Evolutionary conservation across 2,329 filamentous ascomycete species (phyloP).

Genomic region (Periconia sp.): DNA sequence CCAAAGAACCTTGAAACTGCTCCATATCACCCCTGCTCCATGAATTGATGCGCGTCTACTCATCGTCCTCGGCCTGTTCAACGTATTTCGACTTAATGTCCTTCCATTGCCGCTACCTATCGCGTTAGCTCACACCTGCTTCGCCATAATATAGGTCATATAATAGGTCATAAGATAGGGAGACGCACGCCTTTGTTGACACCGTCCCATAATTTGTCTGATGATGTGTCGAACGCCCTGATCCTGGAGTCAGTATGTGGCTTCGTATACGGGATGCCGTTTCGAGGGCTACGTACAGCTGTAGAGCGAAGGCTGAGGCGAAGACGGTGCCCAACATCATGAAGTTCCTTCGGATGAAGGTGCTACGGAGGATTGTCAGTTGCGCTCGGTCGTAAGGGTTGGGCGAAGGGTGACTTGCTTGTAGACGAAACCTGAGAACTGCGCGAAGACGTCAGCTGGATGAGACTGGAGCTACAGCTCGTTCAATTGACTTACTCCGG

Average conservation of each 20-base stretch:
- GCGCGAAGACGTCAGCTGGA: conserved; percentile 37
- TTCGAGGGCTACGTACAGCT: conserved; percentile 72
- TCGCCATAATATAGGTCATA: not conserved
- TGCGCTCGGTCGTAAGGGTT: conserved; percentile 14
- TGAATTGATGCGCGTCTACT: conserved; percentile 27
- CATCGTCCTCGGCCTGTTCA: conserved; percentile 70
- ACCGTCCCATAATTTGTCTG: conserved; percentile 88
- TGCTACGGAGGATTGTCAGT: conserved; percentile 61
- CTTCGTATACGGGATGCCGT: not conserved
- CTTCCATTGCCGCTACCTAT: conserved; percentile 93
- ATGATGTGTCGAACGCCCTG: conserved; percentile 81
- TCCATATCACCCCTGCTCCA: conserved; percentile 23
- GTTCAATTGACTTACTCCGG: conserved; percentile 59
- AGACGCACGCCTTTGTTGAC: conserved; percentile 86
- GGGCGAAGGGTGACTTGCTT: conserved; percentile 49
- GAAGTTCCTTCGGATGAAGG: conserved; percentile 84
- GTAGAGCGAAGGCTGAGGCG: conserved; percentile 83
- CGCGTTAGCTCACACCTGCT: conserved; percentile 25
- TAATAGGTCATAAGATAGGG: too few relatives aligned
- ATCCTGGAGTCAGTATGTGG: conserved; percentile 28
- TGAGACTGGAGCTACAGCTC: not conserved
- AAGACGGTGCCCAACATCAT: conserved; percentile 90
- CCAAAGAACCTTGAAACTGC: conserved; percentile 13
- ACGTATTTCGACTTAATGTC: conserved; percentile 94
- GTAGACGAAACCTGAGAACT: conserved; percentile 62